These are phyloP conservation scores for Exophiala mesophila DNA, from an alignment of 2,329 filamentous ascomycete species.

Conservation along the genomic window DNA sequence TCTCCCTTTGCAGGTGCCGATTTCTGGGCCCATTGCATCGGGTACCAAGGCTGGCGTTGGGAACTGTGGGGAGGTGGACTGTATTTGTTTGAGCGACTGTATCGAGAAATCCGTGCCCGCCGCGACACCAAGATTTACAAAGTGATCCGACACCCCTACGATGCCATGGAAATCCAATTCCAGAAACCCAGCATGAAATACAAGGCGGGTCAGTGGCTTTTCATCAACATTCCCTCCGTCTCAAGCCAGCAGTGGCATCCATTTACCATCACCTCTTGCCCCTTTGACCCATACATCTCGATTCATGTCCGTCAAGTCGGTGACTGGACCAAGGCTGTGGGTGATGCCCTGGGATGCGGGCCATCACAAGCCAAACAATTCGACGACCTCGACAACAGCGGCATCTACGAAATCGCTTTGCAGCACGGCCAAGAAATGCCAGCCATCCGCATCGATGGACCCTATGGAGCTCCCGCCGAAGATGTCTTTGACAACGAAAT, in stretches of 20 bases:
- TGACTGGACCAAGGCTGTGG: constrained; percentile 91
- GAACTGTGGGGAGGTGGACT: constrained; percentile 80
- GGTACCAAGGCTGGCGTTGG: constrained; percentile 96
- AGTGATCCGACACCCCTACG: constrained; percentile 91
- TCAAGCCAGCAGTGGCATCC: constrained; percentile 95
- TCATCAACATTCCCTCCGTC: constrained; percentile 85
- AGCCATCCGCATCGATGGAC: constrained; percentile 80
- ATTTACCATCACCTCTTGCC: constrained; percentile 98
- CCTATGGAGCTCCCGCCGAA: constrained; percentile 93
- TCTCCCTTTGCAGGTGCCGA: constrained; percentile 77
- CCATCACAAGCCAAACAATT: constrained; percentile 82
- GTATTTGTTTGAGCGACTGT: constrained; percentile 83
- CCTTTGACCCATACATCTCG: constrained; percentile 89
- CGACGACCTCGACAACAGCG: constrained; percentile 82
- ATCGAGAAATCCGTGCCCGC: constrained; percentile 80
- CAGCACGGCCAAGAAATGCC: constrained; percentile 94
- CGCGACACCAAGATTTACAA: constrained; percentile 85
- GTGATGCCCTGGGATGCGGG: constrained; percentile 89
- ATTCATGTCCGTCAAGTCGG: constrained; percentile 94
- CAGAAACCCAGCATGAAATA: constrained; percentile 94
- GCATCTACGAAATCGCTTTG: constrained; percentile 96
- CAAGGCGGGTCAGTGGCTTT: constrained; percentile 97
- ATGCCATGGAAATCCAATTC: constrained; percentile 97
- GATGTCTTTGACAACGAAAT: constrained; percentile 94
- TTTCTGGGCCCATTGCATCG: constrained; percentile 91